Percentiles rank a stretch among this genome's conserved stretches.
Evolutionary conservation across 176 grass and related monocot genomes (phyloP).

Genomic region (Chrysopogon serrulatus): DNA sequence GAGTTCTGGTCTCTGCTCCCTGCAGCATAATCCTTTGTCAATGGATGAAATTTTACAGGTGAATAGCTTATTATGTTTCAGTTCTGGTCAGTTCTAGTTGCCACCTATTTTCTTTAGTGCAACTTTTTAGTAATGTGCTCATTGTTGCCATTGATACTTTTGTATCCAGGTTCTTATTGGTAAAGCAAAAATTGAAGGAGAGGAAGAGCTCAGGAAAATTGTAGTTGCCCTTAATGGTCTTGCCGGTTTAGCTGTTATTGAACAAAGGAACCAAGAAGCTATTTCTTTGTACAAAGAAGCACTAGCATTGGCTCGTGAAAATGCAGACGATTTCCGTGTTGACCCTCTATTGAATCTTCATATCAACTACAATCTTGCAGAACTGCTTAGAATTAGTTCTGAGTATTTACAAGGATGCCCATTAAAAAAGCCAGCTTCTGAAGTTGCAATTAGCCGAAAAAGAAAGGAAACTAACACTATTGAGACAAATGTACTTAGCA

Average conservation of each 20-base stretch:
- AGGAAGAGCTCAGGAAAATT: conserved; percentile 93
- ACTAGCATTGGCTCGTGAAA: conserved; percentile 67
- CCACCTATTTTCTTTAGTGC: not conserved
- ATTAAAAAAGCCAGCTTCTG: conserved; percentile 37
- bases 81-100: conserved; percentile 11
- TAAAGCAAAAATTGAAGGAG: conserved; percentile 92
- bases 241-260: conserved; percentile 86
- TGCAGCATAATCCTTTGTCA: conserved; percentile 81
- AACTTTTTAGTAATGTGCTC: conserved; percentile 6
- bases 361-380: conserved; percentile 88
- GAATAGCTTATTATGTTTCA: conserved; percentile 19
- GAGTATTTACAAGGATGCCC: conserved; percentile 72
- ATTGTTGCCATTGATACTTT: conserved; percentile 13
- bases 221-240: conserved; percentile 89
- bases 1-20: conserved; percentile 88
- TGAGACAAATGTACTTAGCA: conserved; percentile 45
- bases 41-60: conserved; percentile 98
- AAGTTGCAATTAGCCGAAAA: conserved; percentile 40
- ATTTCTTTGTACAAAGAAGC: conserved; percentile 93
- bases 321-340: conserved; percentile 71
- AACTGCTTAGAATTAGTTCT: conserved; percentile 61
- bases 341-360: conserved; percentile 95
- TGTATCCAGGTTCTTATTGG: conserved; percentile 90
- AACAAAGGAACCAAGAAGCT: conserved; percentile 64
- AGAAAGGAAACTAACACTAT: conserved; percentile 43